Base-by-base conservation (phyloP, 2,329 filamentous ascomycete genomes). In the Monosporascus sp. region DNA sequence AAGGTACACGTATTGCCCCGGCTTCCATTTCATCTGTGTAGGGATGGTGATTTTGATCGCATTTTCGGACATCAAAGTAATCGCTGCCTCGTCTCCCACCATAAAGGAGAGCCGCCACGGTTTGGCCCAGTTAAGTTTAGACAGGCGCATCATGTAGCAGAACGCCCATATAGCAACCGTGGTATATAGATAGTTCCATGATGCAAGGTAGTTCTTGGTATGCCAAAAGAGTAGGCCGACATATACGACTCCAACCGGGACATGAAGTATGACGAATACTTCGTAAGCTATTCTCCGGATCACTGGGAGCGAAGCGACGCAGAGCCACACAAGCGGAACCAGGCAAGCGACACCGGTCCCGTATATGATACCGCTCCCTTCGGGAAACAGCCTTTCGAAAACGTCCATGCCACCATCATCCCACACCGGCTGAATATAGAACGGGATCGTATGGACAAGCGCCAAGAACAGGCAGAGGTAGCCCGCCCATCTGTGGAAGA, bases 21-120 rank as follows among this genome's bases (percentile, higher is more conserved):
- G 91, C 65, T 84, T 86, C 93, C 93, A 97, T 57, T 83, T 86
- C 80, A 95, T 89, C 69, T 93, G 90, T 0, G 93, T 97, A 1
- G 93, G 91, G 49, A 97, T 88, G 0, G 93, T 97, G 60, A 97
- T 83, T 69, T 97, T 97, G 73, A 97, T 86, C n/a, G 90, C 90
- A 65, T 95, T 93, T 63, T 97, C 91, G 3, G 90, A 86, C 76
- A 97, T 86, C 24, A 97, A 78, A 1, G 90, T 94, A 39, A 97
- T 85, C 25, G 90, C 89, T 1, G 90, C 91, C 71, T 96, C 91
- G 62, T 97, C 93, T 47, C 93, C 93, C 44, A 96, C 88, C 62
- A 96, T 74, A 74, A 90, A 96, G 0, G 90, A 85, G 60, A 89
- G 73, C 38, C 86, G 82, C 75, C 88, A 86, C 6, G 92, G 90